Evolutionary conservation across 2,329 filamentous ascomycete species (phyloP), one percentile per base, ranked within the genome.

Genomic region (Penicillium janthinellum): DNA sequence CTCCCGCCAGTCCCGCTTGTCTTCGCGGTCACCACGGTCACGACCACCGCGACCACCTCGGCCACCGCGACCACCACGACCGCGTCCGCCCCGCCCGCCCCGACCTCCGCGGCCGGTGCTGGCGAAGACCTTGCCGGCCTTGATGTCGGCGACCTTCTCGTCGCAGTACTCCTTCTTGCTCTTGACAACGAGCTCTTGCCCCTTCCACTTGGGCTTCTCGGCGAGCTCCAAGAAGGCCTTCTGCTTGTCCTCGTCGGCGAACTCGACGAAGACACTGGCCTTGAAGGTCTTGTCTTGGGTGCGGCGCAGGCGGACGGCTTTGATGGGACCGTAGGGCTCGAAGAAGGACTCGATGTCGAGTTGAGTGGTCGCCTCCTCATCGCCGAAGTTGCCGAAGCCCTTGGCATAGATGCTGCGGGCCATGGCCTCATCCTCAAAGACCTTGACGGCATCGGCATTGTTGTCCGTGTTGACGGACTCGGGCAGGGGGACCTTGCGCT

Each of bases 261-360:
- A 99, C 77, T 97, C 94, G 66, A 96, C 91, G 73, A 97, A 98
- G 59, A 96, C 91, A 67, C 92, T 96, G 68, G 94, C 92, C 84
- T 99, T 99, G 88, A 98, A 99, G 54, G 84, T 79, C 70, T 87
- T 88, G 51, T 85, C 79, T 61, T 88, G 81, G 45, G 84, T 82
- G 66, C 95, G 92, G 67, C 96, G 91, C 64, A 99, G 89, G 72
- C 94, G 93, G 63, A 99, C 88, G 49, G 88, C 86, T 71, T 90
- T 91, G 69, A 91, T 86, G 35, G 90, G 84, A 49, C 93, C 94
- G 74, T 88, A 93, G 59, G 88, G 85, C 57, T 88, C 83, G 76
- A 98, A 96, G 82, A 96, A 97, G 62, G 88, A 88, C 81, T 99
- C 95, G 58, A 99, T 89, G 64, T 97, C 92, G 75, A 96, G 92